phyloP scores from a whole-genome alignment of 305 asterid genomes.

The Ilex paraguariensis region DNA sequence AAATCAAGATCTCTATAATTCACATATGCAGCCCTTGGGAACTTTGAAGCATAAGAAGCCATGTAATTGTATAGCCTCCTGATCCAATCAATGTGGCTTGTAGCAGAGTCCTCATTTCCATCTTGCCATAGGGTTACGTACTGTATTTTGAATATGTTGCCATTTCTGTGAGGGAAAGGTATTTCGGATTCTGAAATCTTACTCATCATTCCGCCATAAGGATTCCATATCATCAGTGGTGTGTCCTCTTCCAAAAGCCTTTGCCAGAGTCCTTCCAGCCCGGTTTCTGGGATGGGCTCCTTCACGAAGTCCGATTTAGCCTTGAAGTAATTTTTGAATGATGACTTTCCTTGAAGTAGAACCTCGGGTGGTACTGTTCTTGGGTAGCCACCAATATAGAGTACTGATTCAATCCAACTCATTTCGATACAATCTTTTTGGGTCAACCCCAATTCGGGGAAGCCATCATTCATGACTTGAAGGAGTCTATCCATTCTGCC shows the following conservation, averaged over 20 bases:
- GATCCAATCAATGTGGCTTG: constrained; percentile 29
- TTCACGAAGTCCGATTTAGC: constrained; percentile 44
- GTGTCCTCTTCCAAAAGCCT: constrained; percentile 27
- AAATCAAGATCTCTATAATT: constrained; percentile 58
- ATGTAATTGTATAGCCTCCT: constrained; percentile 33
- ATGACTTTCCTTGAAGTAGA: constrained; percentile 33
- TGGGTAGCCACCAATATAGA: constrained; percentile 27
- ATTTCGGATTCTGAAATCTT: constrained; percentile 32
- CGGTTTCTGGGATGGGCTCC: constrained; percentile 31
- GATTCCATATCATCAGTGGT: constrained; percentile 38
- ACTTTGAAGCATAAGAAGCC: constrained; percentile 39
- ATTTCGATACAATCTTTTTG: constrained; percentile 28
- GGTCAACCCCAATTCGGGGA: constrained; percentile 38
- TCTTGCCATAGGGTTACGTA: constrained; percentile 33
- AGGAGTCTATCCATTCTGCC: constrained; percentile 25
- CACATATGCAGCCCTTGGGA: constrained; percentile 51
- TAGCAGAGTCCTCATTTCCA: constrained; percentile 4
- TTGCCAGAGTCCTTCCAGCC: constrained; percentile 44
- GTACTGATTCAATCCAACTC: constrained; percentile 49
- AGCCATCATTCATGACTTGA: constrained; percentile 21
- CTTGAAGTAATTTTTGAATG: constrained; percentile 33
- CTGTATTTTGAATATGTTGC: constrained; percentile 41
- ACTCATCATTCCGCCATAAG: constrained; percentile 45
- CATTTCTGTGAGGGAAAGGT: constrained; percentile 50
- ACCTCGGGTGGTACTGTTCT: constrained; percentile 20